These are phyloP conservation scores for Colletotrichum zoysiae DNA, from an alignment of 2,329 filamentous ascomycete genomes.

Conservation along the genomic window DNA sequence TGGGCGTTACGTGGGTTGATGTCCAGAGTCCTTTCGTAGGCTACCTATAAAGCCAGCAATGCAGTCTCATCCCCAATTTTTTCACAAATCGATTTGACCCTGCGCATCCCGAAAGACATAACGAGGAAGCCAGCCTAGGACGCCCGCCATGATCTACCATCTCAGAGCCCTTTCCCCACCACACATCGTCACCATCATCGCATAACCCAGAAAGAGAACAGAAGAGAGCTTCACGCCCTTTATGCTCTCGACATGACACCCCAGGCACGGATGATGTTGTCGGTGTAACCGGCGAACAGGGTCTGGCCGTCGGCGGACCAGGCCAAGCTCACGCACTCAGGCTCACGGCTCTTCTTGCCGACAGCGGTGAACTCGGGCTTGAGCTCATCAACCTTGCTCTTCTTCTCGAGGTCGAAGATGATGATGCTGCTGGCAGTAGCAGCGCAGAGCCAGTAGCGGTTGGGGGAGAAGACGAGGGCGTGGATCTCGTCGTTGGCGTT, in stretches of 20 bases:
- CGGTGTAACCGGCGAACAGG: constrained; percentile 99
- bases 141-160: constrained; percentile 61
- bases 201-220: constrained; percentile 42
- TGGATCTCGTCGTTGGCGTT: constrained; percentile 99
- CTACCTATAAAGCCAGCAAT: constrained; percentile 54
- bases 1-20: constrained; percentile 53
- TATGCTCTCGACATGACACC: constrained; percentile 97
- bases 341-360: constrained; percentile 99
- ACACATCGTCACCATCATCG: constrained; percentile 38
- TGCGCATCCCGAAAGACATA: constrained; percentile 59
- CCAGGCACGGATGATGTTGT: constrained; percentile 99
- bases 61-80: constrained; percentile 43
- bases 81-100: constrained; percentile 46
- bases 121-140: constrained; percentile 62
- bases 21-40: constrained; percentile 54
- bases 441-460: constrained; percentile 99
- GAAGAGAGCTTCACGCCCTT: constrained; percentile 45
- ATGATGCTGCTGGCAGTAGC: constrained; percentile 98
- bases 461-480: constrained; percentile 99
- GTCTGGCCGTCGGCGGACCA: constrained; percentile 99
- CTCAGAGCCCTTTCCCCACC: constrained; percentile 42
- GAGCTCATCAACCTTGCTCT: constrained; percentile 99
- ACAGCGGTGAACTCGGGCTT: constrained; percentile 97
- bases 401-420: constrained; percentile 99
- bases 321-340: constrained; percentile 96